Evolutionary conservation across 2,329 filamentous ascomycete genomes (phyloP).

Genomic region (Aspergillus udagawae): DNA sequence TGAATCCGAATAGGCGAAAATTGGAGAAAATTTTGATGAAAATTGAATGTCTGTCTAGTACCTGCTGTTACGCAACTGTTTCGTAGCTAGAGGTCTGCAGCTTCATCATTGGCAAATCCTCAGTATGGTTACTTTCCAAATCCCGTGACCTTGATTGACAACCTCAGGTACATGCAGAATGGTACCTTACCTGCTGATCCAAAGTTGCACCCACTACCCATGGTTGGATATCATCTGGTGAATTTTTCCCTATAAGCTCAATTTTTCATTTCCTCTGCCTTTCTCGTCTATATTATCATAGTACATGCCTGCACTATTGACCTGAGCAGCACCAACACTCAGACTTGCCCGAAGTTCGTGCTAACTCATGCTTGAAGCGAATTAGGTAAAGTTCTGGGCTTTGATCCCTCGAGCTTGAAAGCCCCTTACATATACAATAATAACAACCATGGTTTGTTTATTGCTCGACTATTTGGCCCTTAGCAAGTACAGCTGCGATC

Average conservation of each 20-base stretch:
- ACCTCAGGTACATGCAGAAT: neutral
- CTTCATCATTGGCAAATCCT: neutral
- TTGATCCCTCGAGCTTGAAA: neutral
- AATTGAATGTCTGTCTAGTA: neutral
- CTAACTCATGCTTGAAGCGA: neutral
- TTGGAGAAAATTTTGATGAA: neutral
- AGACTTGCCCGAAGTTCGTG: neutral
- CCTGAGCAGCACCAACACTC: neutral
- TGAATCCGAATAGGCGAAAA: neutral
- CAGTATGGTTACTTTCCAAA: neutral
- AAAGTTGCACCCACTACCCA: neutral
- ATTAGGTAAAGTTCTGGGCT: neutral
- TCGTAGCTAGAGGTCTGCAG: neutral
- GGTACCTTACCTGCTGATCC: neutral
- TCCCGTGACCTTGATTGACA: neutral
- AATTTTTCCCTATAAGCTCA: neutral
- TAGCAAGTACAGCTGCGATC: neutral
- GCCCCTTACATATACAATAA: neutral
- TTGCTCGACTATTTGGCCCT: neutral
- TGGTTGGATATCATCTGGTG: neutral
- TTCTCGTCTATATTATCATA: neutral
- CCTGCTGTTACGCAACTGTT: neutral
- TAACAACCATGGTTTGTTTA: neutral
- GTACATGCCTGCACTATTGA: neutral
- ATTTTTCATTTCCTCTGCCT: neutral